Conservation (phyloP, 2,329 filamentous ascomycete genomes). For the Paecilomyces dactylethromorphus region DNA sequence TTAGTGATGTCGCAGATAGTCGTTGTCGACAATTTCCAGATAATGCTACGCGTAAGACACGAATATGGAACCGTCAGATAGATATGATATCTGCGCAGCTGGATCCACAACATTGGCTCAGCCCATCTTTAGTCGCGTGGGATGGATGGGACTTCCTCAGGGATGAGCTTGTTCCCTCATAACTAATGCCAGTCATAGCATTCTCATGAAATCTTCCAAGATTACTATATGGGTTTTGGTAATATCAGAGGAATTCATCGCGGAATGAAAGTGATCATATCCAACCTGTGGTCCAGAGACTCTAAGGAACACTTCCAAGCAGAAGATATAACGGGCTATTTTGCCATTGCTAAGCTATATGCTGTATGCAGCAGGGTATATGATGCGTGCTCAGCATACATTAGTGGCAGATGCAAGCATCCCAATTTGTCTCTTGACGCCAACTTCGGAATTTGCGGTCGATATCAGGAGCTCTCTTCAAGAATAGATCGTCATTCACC, state of each 20-base stretch:
- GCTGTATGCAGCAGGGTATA: background rate
- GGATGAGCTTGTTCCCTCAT: background rate
- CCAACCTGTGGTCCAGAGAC: no score
- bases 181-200: background rate
- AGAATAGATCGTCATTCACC: background rate
- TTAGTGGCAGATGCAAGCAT: background rate
- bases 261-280: no score
- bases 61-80: conserved; percentile 13
- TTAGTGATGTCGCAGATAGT: conserved; percentile 17
- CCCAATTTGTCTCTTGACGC: background rate
- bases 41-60: conserved; percentile 4
- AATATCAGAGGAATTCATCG: no score
- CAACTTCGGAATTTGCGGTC: background rate
- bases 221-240: no score
- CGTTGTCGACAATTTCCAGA: conserved; percentile 4
- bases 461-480: background rate
- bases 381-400: background rate
- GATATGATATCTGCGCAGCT: conserved; percentile 15
- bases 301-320: no score
- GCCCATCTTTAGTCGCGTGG: conserved; percentile 22
- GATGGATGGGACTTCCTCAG: conserved; percentile 7
- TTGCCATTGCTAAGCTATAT: background rate
- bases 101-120: conserved; percentile 29
- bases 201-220: background rate
- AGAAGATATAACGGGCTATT: background rate